Conservation (phyloP, 2,329 filamentous ascomycete genomes). For the Fusarium nodosum region DNA sequence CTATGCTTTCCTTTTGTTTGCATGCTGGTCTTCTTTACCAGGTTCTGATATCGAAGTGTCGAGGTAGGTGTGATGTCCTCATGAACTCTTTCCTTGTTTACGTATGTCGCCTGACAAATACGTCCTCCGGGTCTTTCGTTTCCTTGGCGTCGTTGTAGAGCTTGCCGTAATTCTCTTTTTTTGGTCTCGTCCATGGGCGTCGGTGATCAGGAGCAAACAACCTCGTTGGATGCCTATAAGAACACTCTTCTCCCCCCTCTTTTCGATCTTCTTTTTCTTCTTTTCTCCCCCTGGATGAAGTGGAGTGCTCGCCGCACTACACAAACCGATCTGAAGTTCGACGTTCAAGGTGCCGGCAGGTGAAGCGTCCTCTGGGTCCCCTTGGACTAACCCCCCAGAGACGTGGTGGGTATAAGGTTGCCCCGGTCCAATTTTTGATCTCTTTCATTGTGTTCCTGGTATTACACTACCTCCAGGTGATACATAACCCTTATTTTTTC, state of each 20-base stretch:
- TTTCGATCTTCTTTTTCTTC: neutral
- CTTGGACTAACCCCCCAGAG: neutral
- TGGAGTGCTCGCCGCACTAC: neutral
- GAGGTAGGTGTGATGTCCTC: neutral
- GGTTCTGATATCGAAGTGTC: neutral
- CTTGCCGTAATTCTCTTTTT: neutral
- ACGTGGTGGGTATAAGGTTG: neutral
- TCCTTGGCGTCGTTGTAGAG: neutral
- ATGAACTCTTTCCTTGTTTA: neutral
- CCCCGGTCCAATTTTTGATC: constrained; percentile 8
- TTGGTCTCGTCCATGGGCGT: neutral
- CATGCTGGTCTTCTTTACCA: neutral
- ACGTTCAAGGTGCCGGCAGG: neutral
- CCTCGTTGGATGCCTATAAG: neutral
- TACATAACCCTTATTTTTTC: constrained; percentile 3
- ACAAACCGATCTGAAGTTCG: neutral
- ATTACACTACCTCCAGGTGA: constrained; percentile 15
- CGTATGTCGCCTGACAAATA: neutral
- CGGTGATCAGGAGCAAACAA: neutral
- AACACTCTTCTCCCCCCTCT: neutral
- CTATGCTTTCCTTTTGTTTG: neutral
- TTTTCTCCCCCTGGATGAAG: neutral
- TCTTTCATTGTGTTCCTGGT: neutral
- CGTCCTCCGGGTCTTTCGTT: neutral
- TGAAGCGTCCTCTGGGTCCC: neutral